Conservation (phyloP, 2,329 filamentous ascomycete species). For the Aspergillus intermedius region DNA sequence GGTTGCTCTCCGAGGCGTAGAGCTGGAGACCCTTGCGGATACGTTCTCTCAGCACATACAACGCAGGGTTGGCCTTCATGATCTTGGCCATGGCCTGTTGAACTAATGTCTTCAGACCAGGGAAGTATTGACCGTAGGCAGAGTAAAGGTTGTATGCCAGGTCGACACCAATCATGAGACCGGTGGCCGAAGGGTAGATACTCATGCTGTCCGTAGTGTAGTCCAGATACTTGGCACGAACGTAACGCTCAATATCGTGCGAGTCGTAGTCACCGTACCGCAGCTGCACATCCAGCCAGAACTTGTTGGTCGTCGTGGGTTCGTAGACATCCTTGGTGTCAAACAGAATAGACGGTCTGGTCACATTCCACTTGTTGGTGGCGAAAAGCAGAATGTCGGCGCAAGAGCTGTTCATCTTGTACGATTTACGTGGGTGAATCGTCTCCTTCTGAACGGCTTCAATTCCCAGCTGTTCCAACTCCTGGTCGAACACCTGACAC, state of each 20-base stretch:
- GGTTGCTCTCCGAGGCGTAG: slow-evolving; percentile 96
- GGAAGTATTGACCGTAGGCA: slow-evolving; percentile 97
- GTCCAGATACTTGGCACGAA: slow-evolving; percentile 94
- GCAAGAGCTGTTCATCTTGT: slow-evolving; percentile 99
- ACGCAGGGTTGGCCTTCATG: slow-evolving; percentile 97
- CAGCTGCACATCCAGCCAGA: slow-evolving; percentile 96
- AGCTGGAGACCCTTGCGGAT: slow-evolving; percentile 97
- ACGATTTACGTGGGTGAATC: slow-evolving; percentile 96
- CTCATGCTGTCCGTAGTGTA: slow-evolving; percentile 99
- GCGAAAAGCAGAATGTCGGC: slow-evolving; percentile 96
- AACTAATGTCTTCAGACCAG: slow-evolving; percentile 85
- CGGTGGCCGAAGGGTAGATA: slow-evolving; percentile 94
- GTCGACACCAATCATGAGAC: slow-evolving; percentile 96
- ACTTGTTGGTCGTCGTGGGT: slow-evolving; percentile 93
- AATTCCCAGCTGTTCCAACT: slow-evolving; percentile 89
- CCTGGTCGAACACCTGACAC: slow-evolving; percentile 96
- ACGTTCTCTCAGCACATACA: slow-evolving; percentile 94
- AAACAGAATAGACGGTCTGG: slow-evolving; percentile 82
- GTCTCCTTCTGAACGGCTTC: slow-evolving; percentile 99
- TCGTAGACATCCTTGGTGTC: slow-evolving; percentile 96
- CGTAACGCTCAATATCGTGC: slow-evolving; percentile 96
- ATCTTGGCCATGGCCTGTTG: slow-evolving; percentile 99
- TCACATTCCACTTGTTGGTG: slow-evolving; percentile 98
- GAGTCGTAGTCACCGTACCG: slow-evolving; percentile 98
- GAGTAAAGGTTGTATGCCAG: slow-evolving; percentile 98